Evolutionary conservation across 1,139 yeast genomes (phyloP), one percentile per base, ranked within the genome.

Genomic region (Torulaspora pretoriensis): DNA sequence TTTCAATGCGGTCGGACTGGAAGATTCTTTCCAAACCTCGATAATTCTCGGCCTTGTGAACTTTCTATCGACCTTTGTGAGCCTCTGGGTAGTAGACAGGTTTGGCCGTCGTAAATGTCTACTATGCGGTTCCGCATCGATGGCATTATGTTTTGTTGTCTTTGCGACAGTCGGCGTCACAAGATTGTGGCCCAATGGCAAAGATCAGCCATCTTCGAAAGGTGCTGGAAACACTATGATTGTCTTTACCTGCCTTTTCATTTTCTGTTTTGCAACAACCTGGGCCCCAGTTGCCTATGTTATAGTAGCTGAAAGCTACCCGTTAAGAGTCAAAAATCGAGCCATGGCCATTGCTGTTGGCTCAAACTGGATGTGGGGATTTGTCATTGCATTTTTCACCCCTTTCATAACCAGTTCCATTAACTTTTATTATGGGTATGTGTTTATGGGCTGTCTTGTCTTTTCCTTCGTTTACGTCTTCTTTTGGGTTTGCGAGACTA

Each of bases 191-290:
- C 41, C 41, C n/a, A 7, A 38, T 8, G 41, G 41, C 9, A 30
- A 16, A 10, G 35, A 30, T 9, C 35, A 31, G 16, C 61, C 60
- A 33, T 49, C 65, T 32, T 55, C 67, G 43, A 68, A 68, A 52
- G 71, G 83, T 51, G 80, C 83, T 43, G 92, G 92, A 65, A 71
- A 81, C 63, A 84, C 83, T 50, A 77, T 80, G 92, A 84, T 86
- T 68, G 81, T 82, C 68, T 75, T 86, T 55, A 78, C 92, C 33
- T 83, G 92, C 70, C 70, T 85, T 61, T 86, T 76, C 74, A 81
- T 87, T 52, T 81, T 83, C 76, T 81, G 78, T 72, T 85, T 85
- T 64, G 94, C 41, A 4, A 38, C 41, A 12, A 38, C 41, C 12
- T 38, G 41, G 41, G 41, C 41, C 10, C 41, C 41, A 16, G 31